Percentiles rank a stretch among this genome's conserved stretches.
These are phyloP conservation scores for Neurospora cerealis DNA, from an alignment of 495 filamentous ascomycete genomes.

Conservation along the genomic window DNA sequence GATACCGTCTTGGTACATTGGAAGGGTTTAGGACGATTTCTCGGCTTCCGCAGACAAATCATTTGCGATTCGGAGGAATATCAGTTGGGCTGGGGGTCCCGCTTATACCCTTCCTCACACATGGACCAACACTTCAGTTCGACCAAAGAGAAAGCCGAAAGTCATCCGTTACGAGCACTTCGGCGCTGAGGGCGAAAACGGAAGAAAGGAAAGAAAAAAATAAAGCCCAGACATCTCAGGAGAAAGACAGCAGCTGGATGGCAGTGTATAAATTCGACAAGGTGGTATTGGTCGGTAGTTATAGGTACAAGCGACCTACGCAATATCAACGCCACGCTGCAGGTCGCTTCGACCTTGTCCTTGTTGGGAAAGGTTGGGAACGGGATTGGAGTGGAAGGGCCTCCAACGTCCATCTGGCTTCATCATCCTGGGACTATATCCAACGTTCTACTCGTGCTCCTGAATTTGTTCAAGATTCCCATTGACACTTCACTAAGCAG, in stretches of 20 bases:
- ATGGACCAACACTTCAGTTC: neutral
- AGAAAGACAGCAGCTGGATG: no score
- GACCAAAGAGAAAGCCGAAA: neutral
- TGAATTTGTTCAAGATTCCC: no score
- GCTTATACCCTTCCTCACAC: neutral
- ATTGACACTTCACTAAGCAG: neutral
- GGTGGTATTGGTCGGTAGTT: neutral
- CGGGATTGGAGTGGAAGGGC: neutral
- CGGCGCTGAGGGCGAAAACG: neutral
- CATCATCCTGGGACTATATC: neutral
- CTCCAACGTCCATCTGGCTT: neutral
- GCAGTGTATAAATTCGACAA: neutral
- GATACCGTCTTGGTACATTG: slow-evolving; percentile 12
- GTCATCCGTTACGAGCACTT: neutral
- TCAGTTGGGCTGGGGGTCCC: slow-evolving; percentile 20
- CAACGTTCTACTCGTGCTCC: neutral
- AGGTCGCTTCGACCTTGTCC: neutral
- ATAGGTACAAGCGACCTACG: neutral
- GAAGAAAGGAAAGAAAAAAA: neutral
- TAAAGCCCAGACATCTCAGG: no score
- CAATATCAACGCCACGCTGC: neutral
- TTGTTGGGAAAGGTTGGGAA: neutral
- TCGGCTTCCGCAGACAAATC: slow-evolving; percentile 16
- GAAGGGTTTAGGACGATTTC: slow-evolving; percentile 23
- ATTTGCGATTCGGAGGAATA: slow-evolving; percentile 20